phyloP scores from a whole-genome alignment of 1,284 basidiomycete genomes.

The Ceratorhiza oryzae-sativae region DNA sequence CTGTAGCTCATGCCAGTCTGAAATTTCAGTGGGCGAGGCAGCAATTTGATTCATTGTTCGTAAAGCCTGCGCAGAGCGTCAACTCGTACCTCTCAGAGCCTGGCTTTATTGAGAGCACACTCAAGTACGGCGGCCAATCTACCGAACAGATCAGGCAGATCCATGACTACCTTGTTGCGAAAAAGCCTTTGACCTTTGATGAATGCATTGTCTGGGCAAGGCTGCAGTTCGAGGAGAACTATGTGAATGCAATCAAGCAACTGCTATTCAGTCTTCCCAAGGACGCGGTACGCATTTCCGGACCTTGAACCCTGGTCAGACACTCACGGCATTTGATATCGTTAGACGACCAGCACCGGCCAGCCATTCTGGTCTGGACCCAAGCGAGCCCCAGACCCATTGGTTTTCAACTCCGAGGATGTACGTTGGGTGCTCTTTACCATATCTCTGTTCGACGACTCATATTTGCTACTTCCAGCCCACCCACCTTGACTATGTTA shows the following conservation, averaged over 20 bases:
- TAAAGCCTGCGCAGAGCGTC: conserved; percentile 93
- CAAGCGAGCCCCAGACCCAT: conserved; percentile 95
- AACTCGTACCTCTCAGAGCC: conserved; percentile 98
- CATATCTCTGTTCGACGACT: neutral
- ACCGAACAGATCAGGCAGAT: conserved; percentile 92
- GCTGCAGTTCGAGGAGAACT: conserved; percentile 94
- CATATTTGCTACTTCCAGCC: conserved; percentile 59
- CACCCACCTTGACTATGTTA: conserved; percentile 88
- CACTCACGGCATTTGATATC: conserved; percentile 11
- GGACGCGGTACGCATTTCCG: conserved; percentile 66
- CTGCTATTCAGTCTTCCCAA: conserved; percentile 93
- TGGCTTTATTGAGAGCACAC: conserved; percentile 90
- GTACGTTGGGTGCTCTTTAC: conserved; percentile 58
- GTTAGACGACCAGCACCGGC: conserved; percentile 76
- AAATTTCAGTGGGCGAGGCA: conserved; percentile 84
- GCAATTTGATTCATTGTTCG: conserved; percentile 92
- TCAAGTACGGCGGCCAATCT: conserved; percentile 90
- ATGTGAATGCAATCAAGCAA: conserved; percentile 93
- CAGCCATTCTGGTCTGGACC: conserved; percentile 98
- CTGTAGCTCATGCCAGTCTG: conserved; percentile 42
- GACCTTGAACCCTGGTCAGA: neutral
- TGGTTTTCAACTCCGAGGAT: conserved; percentile 86
- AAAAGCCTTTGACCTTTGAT: conserved; percentile 94
- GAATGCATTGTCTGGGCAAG: conserved; percentile 98
- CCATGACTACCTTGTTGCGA: conserved; percentile 86